Evolutionary conservation across 805 yeast species (phyloP), one percentile per base, ranked within the genome.

Genomic region (Metschnikowia hibisci): DNA sequence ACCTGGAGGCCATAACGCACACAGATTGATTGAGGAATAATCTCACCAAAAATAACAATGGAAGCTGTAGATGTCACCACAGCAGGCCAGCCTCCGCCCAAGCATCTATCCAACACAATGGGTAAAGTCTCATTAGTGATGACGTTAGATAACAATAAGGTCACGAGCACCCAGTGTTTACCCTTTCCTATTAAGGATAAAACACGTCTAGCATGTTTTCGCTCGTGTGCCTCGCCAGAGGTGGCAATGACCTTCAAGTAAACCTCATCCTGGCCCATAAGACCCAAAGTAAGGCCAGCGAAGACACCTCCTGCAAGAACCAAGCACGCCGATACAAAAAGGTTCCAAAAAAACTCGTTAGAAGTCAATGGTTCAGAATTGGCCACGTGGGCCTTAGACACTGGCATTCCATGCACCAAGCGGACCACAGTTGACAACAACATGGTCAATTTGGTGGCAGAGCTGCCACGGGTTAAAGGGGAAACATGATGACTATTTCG

Each of bases 41-140:
- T 86, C 60, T 91, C 99, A 47, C 99, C 99, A 64, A 91, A 91
- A 10, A 91, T 77, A 39, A 91, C 97, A 59, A 91, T 91, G 20
- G 90, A 78, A 3, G 85, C 90, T 0, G 99, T 90, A n/a, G 97
- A 83, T 10, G 89, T 77, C 11, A 89, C 87, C 29, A 91, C 96
- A 0, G 99, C 99, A 11, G 93, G 90, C 85, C 96, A 84, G 1
- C 99, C 99, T 33, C 98, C 98, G 37, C 98, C 98, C 11, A 93
- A 76, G 54, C 91, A 84, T 43, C 95, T 76, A 62, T 91, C 98
- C 46, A 93, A 74, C 16, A 91, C 95, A 53, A 91, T 91, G 0
- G 99, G 99, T 47, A 91, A 73, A 2, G 96, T 84, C 63, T 91
- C 97, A 62, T 90, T 90, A 34, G 97, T 90, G 60, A 90, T 87